Conservation (phyloP, 2,329 filamentous ascomycete genomes). For the Myriosclerotinia curreyana region DNA sequence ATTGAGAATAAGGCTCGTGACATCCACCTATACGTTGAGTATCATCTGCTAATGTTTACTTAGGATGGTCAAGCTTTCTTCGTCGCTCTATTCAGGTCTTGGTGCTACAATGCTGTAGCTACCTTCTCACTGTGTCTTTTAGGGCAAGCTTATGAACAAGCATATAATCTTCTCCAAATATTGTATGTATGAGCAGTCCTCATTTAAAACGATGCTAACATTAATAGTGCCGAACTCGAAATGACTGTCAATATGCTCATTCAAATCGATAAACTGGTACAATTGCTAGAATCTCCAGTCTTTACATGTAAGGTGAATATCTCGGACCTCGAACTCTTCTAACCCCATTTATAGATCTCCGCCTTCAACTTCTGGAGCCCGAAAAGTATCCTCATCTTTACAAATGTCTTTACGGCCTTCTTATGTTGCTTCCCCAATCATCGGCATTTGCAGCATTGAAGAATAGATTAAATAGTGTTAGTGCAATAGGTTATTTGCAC, state of each 20-base stretch:
- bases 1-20: slow-evolving; percentile 71
- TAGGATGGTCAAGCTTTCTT: slow-evolving; percentile 95
- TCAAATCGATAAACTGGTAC: slow-evolving; percentile 97
- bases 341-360: slow-evolving; percentile 62
- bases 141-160: slow-evolving; percentile 96
- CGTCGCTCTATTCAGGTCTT: slow-evolving; percentile 88
- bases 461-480: slow-evolving; percentile 94
- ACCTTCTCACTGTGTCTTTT: slow-evolving; percentile 95
- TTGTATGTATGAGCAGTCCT: slow-evolving; percentile 56
- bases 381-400: slow-evolving; percentile 94
- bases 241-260: slow-evolving; percentile 99
- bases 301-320: slow-evolving; percentile 78
- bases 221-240: slow-evolving; percentile 79
- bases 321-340: background rate
- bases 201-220: slow-evolving; percentile 30
- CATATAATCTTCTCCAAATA: slow-evolving; percentile 91
- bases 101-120: slow-evolving; percentile 97
- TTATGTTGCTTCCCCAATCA: slow-evolving; percentile 98
- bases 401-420: slow-evolving; percentile 92
- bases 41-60: slow-evolving; percentile 24
- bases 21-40: background rate
- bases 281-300: slow-evolving; percentile 92
- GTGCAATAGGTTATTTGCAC: slow-evolving; percentile 92
- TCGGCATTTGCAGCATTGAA: slow-evolving; percentile 95
- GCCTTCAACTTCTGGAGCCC: slow-evolving; percentile 90